phyloP scores from a whole-genome alignment of 257 asterid genomes.

The Agastache rugosa region DNA sequence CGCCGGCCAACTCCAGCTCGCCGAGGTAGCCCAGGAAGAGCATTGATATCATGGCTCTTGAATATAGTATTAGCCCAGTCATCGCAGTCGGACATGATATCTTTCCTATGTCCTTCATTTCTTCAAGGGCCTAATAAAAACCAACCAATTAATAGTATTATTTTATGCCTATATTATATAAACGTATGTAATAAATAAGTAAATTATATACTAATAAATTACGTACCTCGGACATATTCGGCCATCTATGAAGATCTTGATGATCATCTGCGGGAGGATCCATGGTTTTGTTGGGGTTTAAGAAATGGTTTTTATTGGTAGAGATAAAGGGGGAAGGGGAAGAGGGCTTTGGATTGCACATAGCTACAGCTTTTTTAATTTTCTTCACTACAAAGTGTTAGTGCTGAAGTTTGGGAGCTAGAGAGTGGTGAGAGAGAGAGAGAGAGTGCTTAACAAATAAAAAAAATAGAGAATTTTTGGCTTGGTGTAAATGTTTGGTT shows the following conservation, averaged over 20 bases:
- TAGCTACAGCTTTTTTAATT: conserved; percentile 22
- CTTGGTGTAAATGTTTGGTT: conserved; percentile 39
- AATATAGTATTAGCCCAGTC: conserved; percentile 76
- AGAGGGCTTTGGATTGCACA: conserved; percentile 84
- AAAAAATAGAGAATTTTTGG: conserved; percentile 31
- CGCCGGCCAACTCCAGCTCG: conserved; percentile 91
- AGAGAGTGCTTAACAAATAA: conserved; percentile 5
- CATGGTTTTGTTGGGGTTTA: conserved; percentile 53
- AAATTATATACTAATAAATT: too few relatives aligned
- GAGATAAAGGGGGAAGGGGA: conserved; percentile 66
- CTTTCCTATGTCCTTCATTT: conserved; percentile 79
- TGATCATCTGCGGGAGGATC: conserved; percentile 44
- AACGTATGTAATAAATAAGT: background rate
- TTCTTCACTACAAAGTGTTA: conserved; percentile 24
- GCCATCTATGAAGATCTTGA: conserved; percentile 74
- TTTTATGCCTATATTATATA: background rate
- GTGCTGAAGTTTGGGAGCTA: conserved; percentile 21
- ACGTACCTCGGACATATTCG: conserved; percentile 69
- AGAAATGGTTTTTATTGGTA: conserved; percentile 51
- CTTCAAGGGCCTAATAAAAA: conserved; percentile 65
- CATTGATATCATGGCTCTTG: conserved; percentile 96
- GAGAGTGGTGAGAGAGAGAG: background rate
- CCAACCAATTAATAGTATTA: background rate
- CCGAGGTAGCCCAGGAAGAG: conserved; percentile 91
- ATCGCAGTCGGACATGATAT: conserved; percentile 83